A percentile compares a stretch with the other conserved stretches of the same genome.
These are phyloP conservation scores for Penicillium sp. DNA, from an alignment of 2,329 filamentous ascomycete species.

Conservation along the genomic window DNA sequence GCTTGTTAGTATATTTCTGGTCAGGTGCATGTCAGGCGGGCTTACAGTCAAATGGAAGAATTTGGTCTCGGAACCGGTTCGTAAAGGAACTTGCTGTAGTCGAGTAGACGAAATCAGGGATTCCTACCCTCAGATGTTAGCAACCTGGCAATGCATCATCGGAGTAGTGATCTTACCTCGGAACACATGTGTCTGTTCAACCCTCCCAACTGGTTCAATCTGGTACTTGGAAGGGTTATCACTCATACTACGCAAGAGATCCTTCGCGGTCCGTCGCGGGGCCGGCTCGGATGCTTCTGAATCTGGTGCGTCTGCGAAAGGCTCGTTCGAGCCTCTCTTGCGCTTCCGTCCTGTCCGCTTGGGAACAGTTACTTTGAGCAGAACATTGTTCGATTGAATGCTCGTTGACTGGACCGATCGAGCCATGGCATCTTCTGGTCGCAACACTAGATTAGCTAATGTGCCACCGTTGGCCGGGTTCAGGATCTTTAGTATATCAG, in stretches of 20 bases:
- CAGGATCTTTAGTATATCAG: slow-evolving; percentile 43
- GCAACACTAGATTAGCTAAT: slow-evolving; percentile 68
- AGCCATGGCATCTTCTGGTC: slow-evolving; percentile 75
- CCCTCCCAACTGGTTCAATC: slow-evolving; percentile 68
- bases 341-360: slow-evolving; percentile 83
- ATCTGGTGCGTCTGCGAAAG: slow-evolving; percentile 55
- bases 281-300: slow-evolving; percentile 17
- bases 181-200: slow-evolving; percentile 83
- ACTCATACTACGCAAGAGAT: slow-evolving; percentile 53
- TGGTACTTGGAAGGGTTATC: slow-evolving; percentile 69
- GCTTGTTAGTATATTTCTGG: not conserved
- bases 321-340: slow-evolving; percentile 71
- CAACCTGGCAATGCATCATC: not conserved
- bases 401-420: slow-evolving; percentile 76
- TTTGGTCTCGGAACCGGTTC: slow-evolving; percentile 66
- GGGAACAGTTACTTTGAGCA: slow-evolving; percentile 83
- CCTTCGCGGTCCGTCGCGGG: slow-evolving; percentile 26
- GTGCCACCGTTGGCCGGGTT: slow-evolving; percentile 48
- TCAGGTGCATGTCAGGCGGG: not conserved
- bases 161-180: slow-evolving; percentile 54
- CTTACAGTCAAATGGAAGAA: slow-evolving; percentile 70
- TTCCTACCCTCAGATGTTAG: slow-evolving; percentile 43
- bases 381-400: slow-evolving; percentile 74
- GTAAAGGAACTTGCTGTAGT: slow-evolving; percentile 69
- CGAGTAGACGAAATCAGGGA: slow-evolving; percentile 85